Conservation (phyloP, 352 stramenopile genomes). For the Thraustotheca clavata region DNA sequence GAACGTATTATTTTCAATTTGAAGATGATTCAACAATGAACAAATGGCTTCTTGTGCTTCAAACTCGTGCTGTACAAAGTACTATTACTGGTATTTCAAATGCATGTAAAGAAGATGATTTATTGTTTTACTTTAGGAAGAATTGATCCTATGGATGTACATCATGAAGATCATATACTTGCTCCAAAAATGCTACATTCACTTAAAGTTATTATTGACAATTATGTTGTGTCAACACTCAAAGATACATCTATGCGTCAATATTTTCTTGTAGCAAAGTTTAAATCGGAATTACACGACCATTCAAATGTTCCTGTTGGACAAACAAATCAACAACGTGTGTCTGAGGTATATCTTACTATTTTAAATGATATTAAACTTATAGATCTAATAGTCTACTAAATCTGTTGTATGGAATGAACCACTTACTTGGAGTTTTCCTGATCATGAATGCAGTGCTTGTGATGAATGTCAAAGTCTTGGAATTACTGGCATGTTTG, state of each 20-base stretch:
- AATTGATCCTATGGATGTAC: slow-evolving; percentile 6
- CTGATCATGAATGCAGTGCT: slow-evolving; percentile 61
- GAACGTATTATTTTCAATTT: slow-evolving; percentile 72
- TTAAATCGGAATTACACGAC: slow-evolving; percentile 75
- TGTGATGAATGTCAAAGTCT: slow-evolving; percentile 54
- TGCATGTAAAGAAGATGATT: not conserved
- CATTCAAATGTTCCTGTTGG: slow-evolving; percentile 62
- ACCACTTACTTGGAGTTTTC: slow-evolving; percentile 64
- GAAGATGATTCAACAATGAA: slow-evolving; percentile 69
- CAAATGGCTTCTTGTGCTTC: slow-evolving; percentile 74
- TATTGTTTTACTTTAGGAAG: slow-evolving; percentile 1
- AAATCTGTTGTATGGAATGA: slow-evolving; percentile 57
- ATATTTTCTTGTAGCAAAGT: slow-evolving; percentile 81
- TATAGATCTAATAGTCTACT: not conserved
- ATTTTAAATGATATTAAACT: not conserved
- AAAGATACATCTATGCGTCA: slow-evolving; percentile 67
- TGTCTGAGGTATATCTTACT: slow-evolving; percentile 22
- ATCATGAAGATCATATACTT: slow-evolving; percentile 6
- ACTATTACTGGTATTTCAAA: slow-evolving; percentile 21
- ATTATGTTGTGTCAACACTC: slow-evolving; percentile 51
- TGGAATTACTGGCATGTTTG: slow-evolving; percentile 56
- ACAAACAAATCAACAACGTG: slow-evolving; percentile 57
- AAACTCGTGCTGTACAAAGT: slow-evolving; percentile 70
- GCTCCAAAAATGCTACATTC: slow-evolving; percentile 50
- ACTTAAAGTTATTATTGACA: slow-evolving; percentile 49